Conservation (phyloP, 2,329 filamentous ascomycete genomes). For the Hirsutella minnesotensis region DNA sequence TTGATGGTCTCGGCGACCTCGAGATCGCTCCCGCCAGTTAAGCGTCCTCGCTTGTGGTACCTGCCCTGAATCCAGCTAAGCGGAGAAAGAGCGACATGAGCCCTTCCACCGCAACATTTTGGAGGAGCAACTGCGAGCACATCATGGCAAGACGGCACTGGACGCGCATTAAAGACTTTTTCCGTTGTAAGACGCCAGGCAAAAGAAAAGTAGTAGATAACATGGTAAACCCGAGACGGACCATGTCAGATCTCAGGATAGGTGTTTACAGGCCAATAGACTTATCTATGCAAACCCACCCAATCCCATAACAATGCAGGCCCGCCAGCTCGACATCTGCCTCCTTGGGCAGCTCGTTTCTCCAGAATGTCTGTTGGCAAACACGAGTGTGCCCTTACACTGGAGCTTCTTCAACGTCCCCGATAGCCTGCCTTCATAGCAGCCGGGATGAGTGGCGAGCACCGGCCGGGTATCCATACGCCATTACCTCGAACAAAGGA, state of each 20-base stretch:
- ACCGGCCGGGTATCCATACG: conserved; percentile 3
- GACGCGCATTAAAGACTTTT: no score
- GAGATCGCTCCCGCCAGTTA: no score
- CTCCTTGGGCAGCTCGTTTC: neutral
- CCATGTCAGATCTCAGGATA: neutral
- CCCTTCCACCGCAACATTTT: no score
- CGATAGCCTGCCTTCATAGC: neutral
- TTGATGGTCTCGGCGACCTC: no score
- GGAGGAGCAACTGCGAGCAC: no score
- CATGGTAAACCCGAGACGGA: neutral
- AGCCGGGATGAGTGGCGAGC: conserved; percentile 1
- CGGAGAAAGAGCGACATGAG: no score
- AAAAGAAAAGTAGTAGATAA: neutral
- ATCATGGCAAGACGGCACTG: no score
- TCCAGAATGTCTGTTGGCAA: neutral
- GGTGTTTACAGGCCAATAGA: neutral
- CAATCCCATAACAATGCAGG: neutral
- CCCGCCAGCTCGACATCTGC: neutral
- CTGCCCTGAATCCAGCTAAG: no score
- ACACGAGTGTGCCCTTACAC: no score
- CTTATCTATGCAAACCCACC: neutral
- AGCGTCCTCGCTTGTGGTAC: no score
- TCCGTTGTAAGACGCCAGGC: no score
- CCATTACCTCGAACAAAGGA: neutral
- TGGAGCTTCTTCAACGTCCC: no score